Evolutionary conservation across 129 eudicot genomes (phyloP), one percentile per base, ranked within the genome.

Genomic region (Calendula officinalis): DNA sequence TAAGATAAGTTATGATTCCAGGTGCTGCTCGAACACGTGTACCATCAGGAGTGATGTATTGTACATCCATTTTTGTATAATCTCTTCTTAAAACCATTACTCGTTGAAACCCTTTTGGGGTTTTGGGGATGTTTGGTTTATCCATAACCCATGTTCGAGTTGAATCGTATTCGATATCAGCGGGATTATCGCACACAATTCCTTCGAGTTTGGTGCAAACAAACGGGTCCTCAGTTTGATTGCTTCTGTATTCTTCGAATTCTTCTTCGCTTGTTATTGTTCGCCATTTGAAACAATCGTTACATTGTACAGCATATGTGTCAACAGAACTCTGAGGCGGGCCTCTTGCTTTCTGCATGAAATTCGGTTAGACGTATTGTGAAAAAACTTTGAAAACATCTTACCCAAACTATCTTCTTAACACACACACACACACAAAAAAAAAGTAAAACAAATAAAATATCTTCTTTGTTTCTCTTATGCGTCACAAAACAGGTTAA

Each of bases 231-330:
- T 82, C 84, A 2, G 53, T 46, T 39, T 78, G 69, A 36, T 75
- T 87, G 52, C 90, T 72, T 66, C 94, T 74, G 51, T 77, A 76
- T 53, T 73, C 88, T 74, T 91, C 98, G 46, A 70, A 91, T 68
- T 80, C 83, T 65, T 87, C 83, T 47, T 67, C 75, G 0, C 94
- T 66, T n/a, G 73, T 62, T 15, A 91, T 52, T 3, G 64, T 45
- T 77, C 98, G 87, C 98, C 96, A 91, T 33, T 91, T 91, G 57
- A 75, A 68, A 79, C 98, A 91, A 50, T 76, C 77, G 57, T 67
- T 81, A 48, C 94, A 91, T 60, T 91, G 98, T 47, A 72, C 96
- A 16, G 83, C 90, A 77, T 71, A 83, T 3, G 69, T 46, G 56
- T 75, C 71, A 6, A 73, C 68, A 0, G 76, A 68, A 45, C 75